Evolutionary conservation across 2,329 filamentous ascomycete genomes (phyloP).

Genomic region (Calonectria montana): DNA sequence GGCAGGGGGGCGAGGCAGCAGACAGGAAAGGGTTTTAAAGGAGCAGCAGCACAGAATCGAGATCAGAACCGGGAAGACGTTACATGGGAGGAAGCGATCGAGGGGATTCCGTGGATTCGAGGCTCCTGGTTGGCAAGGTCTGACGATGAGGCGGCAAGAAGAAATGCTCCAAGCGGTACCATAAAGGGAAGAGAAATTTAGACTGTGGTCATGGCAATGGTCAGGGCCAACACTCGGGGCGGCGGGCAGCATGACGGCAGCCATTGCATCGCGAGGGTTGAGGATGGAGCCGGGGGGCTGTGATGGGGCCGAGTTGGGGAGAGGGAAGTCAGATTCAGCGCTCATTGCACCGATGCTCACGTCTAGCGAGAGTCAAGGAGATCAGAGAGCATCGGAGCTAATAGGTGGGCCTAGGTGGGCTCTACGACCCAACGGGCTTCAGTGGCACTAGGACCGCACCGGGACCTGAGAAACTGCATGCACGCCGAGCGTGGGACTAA

Average conservation of each 20-base stretch:
- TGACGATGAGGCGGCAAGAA: neutral
- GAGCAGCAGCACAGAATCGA: neutral
- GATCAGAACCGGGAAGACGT: neutral
- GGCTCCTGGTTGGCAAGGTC: neutral
- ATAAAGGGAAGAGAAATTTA: neutral
- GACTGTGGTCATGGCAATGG: neutral
- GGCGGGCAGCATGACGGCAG: neutral
- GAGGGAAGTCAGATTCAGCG: constrained; percentile 43
- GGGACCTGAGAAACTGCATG: neutral
- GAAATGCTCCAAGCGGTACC: too few species aligned
- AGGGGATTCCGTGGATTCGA: neutral
- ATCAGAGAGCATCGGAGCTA: constrained; percentile 46
- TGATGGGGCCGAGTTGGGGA: constrained; percentile 28
- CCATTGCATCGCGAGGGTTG: constrained; percentile 20
- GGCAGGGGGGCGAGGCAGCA: neutral
- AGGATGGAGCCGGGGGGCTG: neutral
- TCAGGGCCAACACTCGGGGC: neutral
- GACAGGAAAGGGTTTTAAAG: neutral
- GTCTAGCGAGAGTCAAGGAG: constrained; percentile 35
- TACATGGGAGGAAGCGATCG: neutral
- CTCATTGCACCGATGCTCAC: constrained; percentile 51
- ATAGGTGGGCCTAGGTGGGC: constrained; percentile 7
- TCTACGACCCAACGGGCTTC: constrained; percentile 33
- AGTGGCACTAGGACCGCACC: constrained; percentile 14
- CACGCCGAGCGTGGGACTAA: neutral